Percentiles rank a stretch among this genome's conserved stretches.
Conservation (phyloP, 2,329 filamentous ascomycete species). For the Penicillium sp. region DNA sequence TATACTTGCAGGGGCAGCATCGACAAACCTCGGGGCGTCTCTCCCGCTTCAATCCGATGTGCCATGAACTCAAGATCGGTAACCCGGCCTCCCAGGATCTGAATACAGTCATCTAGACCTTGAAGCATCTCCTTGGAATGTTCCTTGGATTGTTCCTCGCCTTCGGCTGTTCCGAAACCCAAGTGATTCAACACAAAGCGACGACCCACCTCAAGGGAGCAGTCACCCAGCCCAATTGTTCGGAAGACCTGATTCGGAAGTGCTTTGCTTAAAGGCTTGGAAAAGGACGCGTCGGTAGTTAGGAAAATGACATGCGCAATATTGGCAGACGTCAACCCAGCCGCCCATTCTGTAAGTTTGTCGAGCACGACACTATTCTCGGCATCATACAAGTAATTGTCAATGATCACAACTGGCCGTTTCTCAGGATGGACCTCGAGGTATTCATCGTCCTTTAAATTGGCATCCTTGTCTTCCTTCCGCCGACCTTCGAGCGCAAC, state of each 20-base stretch:
- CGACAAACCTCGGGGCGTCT: conserved; percentile 65
- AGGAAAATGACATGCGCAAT: conserved; percentile 93
- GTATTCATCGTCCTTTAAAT: conserved; percentile 78
- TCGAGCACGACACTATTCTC: conserved; percentile 67
- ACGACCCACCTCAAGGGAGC: conserved; percentile 81
- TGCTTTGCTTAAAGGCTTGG: conserved; percentile 81
- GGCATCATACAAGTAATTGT: conserved; percentile 82
- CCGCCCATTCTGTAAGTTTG: conserved; percentile 86
- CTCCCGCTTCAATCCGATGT: conserved; percentile 82
- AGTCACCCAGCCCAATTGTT: conserved; percentile 80
- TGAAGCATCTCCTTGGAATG: conserved; percentile 57
- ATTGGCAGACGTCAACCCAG: conserved; percentile 78
- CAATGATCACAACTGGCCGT: conserved; percentile 80
- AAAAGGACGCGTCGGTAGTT: conserved; percentile 83
- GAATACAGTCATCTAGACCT: conserved; percentile 79
- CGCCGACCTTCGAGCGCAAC: conserved; percentile 69
- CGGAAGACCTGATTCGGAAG: conserved; percentile 90
- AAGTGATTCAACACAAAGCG: conserved; percentile 85
- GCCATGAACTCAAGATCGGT: conserved; percentile 93
- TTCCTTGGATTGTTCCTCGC: conserved; percentile 29
- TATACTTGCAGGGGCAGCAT: too few species aligned
- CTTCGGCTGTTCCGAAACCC: conserved; percentile 46
- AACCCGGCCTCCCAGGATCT: conserved; percentile 81
- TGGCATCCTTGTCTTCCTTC: conserved; percentile 71
- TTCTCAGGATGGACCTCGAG: conserved; percentile 84